Evolutionary conservation across 2,329 filamentous ascomycete genomes (phyloP).

Genomic region (Penicillium occitanis): DNA sequence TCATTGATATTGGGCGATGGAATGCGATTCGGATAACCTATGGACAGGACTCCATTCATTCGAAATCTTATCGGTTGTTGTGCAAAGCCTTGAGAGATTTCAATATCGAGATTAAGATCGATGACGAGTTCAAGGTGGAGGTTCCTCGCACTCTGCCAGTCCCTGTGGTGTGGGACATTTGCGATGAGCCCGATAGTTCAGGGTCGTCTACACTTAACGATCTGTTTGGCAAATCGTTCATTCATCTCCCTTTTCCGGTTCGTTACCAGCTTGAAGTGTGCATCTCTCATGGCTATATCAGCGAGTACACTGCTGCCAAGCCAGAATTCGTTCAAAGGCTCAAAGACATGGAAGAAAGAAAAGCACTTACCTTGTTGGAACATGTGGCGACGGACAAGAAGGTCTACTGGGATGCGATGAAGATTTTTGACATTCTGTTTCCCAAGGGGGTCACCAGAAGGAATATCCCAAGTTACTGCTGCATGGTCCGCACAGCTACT

Average conservation of each 20-base stretch:
- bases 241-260: slow-evolving; percentile 65
- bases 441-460: slow-evolving; percentile 50
- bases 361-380: slow-evolving; percentile 69
- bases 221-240: slow-evolving; percentile 34
- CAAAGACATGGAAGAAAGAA: slow-evolving; percentile 48
- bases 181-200: slow-evolving; percentile 35
- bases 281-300: slow-evolving; percentile 74
- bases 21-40: slow-evolving; percentile 59
- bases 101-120: slow-evolving; percentile 59
- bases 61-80: slow-evolving; percentile 45
- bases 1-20: slow-evolving; percentile 67
- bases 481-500: slow-evolving; percentile 70
- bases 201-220: slow-evolving; percentile 37
- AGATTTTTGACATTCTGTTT: slow-evolving; percentile 61
- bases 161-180: slow-evolving; percentile 40
- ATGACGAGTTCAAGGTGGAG: slow-evolving; percentile 57
- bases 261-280: slow-evolving; percentile 93
- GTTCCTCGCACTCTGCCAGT: slow-evolving; percentile 30
- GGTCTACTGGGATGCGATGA: slow-evolving; percentile 67
- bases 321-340: slow-evolving; percentile 66
- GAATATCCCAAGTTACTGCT: slow-evolving; percentile 69
- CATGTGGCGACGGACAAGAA: slow-evolving; percentile 66
- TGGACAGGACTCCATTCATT: slow-evolving; percentile 29
- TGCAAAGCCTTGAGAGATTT: slow-evolving; percentile 64
- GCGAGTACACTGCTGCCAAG: slow-evolving; percentile 69